Base-by-base conservation (phyloP, 192 early-diverging fungal genomes). In the Phycomyces nitens region DNA sequence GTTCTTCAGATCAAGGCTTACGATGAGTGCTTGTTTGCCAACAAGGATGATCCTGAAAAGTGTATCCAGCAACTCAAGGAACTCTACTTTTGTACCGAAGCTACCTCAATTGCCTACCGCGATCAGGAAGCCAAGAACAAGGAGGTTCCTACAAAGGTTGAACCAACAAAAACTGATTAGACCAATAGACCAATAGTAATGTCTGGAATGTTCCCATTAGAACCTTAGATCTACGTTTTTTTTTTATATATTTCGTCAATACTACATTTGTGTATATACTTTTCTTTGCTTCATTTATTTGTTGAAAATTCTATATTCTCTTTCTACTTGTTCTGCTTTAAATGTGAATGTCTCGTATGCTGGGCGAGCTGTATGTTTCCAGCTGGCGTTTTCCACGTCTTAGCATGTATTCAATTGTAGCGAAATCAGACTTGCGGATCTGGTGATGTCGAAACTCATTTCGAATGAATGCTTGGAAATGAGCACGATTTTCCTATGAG, bases 371-470 rank as follows among this genome's bases (percentile, higher is more conserved):
- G 62, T 88, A 90, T 23, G 79, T 77, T 51, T 88, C 79, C 41
- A 90, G 68, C 56, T 87, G 84, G 21, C 83, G 75, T 24, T 80
- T 79, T 9, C 88, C 88, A 27, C 77, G 76, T 26, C 88, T 75
- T 51, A 90, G 72, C 62, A 90, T 74, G 51, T 88, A 85, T 67
- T 90, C 88, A 23, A 88, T 88, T 2, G 88, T 84, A 12, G 80
- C 65, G 69, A 88, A 86, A 55, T 90, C 88, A 3, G 75, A 72
- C 62, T 79, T 81, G 23, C 74, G 77, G 9, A 87, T 70, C 20
- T 82, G 72, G 58, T 86, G 78, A 56, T 79, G 74, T 24, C 79
- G 76, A 75, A 90, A 90, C 67, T 88, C 83, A 59, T 79, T 80
- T 34, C 88, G 81, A 29, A 86, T 83, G 63, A 87, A 88, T 27